These are phyloP conservation scores for Musa balbisiana DNA, from an alignment of 202 grass and related monocot genomes.

Conservation along the genomic window DNA sequence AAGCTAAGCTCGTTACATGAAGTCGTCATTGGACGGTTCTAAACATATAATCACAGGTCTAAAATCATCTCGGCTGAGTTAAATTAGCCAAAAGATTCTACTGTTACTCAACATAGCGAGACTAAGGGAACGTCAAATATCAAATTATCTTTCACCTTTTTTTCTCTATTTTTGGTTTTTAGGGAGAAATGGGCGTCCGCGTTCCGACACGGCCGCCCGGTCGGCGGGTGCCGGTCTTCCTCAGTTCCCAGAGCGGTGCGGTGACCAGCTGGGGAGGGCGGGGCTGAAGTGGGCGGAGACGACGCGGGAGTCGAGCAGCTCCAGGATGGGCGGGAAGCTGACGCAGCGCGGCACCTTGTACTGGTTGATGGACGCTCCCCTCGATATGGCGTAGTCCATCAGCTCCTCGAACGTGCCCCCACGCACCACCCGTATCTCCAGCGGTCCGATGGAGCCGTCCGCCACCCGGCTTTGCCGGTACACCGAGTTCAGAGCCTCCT, in stretches of 20 bases:
- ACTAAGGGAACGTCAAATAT: too few species aligned
- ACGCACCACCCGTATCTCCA: conserved; percentile 35
- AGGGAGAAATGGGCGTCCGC: too few species aligned
- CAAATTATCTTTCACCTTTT: too few species aligned
- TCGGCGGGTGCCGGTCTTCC: neutral
- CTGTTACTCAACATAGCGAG: too few species aligned
- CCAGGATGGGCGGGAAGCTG: conserved; percentile 38
- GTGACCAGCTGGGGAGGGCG: conserved; percentile 30
- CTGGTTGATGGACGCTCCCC: conserved; percentile 52
- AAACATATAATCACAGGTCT: too few species aligned
- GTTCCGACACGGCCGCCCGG: neutral
- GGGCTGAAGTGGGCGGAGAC: conserved; percentile 44
- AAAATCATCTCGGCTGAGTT: too few species aligned
- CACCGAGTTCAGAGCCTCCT: conserved; percentile 43
- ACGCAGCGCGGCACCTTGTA: conserved; percentile 59
- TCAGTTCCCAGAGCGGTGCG: conserved; percentile 3
- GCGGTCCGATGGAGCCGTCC: conserved; percentile 40
- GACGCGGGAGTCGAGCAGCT: conserved; percentile 49
- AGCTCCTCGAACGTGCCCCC: conserved; percentile 50
- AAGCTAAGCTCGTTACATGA: too few species aligned
- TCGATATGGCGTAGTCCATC: conserved; percentile 54
- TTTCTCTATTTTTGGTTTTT: too few species aligned
- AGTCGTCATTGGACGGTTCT: too few species aligned
- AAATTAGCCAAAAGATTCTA: too few species aligned
- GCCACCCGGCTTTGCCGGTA: conserved; percentile 38